Evolutionary conservation across 805 yeast species (phyloP).

Genomic region (Torulaspora maleeae): DNA sequence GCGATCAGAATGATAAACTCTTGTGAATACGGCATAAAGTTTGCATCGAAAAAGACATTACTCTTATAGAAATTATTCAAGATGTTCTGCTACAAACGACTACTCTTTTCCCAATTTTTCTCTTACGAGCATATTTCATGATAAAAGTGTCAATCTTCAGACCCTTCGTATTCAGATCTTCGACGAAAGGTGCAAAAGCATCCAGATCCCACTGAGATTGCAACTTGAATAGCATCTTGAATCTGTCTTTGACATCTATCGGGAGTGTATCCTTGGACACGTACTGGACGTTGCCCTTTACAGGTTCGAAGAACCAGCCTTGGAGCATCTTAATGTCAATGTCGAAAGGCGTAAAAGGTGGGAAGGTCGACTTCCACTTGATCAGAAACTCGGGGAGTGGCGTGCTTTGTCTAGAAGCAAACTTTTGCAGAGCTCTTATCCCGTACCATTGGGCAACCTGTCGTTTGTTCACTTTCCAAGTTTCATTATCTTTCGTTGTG

Average conservation of each 20-base stretch:
- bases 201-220: constrained; percentile 58
- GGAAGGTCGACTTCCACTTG: constrained; percentile 58
- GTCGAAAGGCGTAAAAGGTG: constrained; percentile 57
- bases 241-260: constrained; percentile 43
- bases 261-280: constrained; percentile 50
- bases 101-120: constrained; percentile 42
- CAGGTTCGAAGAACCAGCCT: constrained; percentile 53
- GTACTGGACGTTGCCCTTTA: constrained; percentile 45
- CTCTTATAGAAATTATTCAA: not conserved
- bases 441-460: constrained; percentile 63
- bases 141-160: constrained; percentile 54
- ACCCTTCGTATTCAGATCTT: constrained; percentile 51
- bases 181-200: constrained; percentile 60
- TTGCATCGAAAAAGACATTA: too few relatives aligned
- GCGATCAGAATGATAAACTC: constrained; percentile 7
- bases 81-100: constrained; percentile 34
- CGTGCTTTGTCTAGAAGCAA: constrained; percentile 32
- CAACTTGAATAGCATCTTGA: constrained; percentile 47
- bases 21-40: constrained; percentile 12
- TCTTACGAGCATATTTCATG: constrained; percentile 58
- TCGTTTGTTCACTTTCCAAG: constrained; percentile 40
- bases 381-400: constrained; percentile 53
- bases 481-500: constrained; percentile 18
- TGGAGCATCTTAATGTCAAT: constrained; percentile 49
- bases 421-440: constrained; percentile 42